Evolutionary conservation across 1,284 basidiomycete genomes (phyloP).

Genomic region (Sporisorium exsertum): DNA sequence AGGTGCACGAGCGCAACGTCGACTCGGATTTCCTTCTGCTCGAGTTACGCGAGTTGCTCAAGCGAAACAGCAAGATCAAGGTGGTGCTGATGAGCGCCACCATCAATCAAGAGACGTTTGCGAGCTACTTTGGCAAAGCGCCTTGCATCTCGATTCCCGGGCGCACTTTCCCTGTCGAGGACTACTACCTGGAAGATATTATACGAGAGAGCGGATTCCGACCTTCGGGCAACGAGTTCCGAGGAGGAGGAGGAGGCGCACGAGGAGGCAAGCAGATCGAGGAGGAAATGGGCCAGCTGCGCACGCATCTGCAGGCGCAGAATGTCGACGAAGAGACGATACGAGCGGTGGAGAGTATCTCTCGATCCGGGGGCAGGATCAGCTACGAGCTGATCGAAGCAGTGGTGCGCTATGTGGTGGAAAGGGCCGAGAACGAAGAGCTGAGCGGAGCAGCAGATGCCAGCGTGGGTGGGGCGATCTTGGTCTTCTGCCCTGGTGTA

Average conservation of each 20-base stretch:
- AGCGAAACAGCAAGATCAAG: constrained; percentile 79
- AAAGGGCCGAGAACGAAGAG: constrained; percentile 72
- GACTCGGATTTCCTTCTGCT: constrained; percentile 90
- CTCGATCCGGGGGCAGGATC: constrained; percentile 75
- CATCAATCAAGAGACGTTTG: constrained; percentile 54
- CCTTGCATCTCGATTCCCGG: constrained; percentile 88
- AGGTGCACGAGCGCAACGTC: constrained; percentile 90
- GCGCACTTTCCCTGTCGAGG: constrained; percentile 64
- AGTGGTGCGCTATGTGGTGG: constrained; percentile 78
- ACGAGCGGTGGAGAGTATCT: constrained; percentile 76
- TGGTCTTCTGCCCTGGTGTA: constrained; percentile 86
- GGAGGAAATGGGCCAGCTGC: constrained; percentile 71
- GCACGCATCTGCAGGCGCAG: constrained; percentile 73
- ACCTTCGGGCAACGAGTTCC: constrained; percentile 63
- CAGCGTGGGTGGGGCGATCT: constrained; percentile 73
- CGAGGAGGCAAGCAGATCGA: constrained; percentile 55
- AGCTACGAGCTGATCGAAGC: constrained; percentile 83
- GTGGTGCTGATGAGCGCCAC: constrained; percentile 74
- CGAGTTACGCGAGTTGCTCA: constrained; percentile 82
- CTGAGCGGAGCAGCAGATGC: constrained; percentile 70
- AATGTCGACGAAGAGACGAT: constrained; percentile 75
- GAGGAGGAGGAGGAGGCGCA: constrained; percentile 49
- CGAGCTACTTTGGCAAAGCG: constrained; percentile 72
- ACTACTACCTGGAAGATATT: constrained; percentile 67
- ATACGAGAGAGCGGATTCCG: constrained; percentile 47